These are phyloP conservation scores for Ophiorrhiza pumila DNA, from an alignment of 257 asterid genomes.

Conservation along the genomic window DNA sequence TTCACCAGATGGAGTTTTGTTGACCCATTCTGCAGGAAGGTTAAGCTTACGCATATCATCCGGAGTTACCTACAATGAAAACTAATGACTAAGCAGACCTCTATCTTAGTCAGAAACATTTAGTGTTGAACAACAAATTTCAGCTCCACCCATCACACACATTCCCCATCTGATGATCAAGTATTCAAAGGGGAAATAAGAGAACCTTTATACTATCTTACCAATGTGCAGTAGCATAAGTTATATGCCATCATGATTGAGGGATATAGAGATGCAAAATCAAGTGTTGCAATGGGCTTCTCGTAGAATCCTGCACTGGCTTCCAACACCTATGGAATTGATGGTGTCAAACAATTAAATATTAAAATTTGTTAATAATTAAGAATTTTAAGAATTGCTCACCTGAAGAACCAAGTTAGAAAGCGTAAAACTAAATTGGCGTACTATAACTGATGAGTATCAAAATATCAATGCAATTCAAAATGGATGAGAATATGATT, in stretches of 20 bases:
- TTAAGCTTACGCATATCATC: conserved; percentile 83
- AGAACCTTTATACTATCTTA: conserved; percentile 27
- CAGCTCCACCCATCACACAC: neutral
- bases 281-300: conserved; percentile 97
- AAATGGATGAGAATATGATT: neutral
- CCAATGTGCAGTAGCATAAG: conserved; percentile 94
- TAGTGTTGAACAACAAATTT: neutral
- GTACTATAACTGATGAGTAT: neutral
- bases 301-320: conserved; percentile 90
- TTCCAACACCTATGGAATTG: conserved; percentile 74
- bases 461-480: neutral
- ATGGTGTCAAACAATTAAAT: conserved; percentile 11
- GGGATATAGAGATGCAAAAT: conserved; percentile 97
- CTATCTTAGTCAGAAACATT: neutral
- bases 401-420: neutral
- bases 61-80: conserved; percentile 59
- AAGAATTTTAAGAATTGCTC: neutral
- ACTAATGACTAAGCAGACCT: conserved; percentile 11
- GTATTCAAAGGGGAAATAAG: neutral
- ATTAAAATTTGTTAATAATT: neutral
- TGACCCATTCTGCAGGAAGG: conserved; percentile 76
- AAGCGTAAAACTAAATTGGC: neutral
- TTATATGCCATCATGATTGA: conserved; percentile 99
- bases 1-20: conserved; percentile 98
- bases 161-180: neutral